A percentile compares a stretch with the other conserved stretches of the same genome.
phyloP scores from a whole-genome alignment of 1,284 basidiomycete genomes.

The Laetiporus sulphureus region DNA sequence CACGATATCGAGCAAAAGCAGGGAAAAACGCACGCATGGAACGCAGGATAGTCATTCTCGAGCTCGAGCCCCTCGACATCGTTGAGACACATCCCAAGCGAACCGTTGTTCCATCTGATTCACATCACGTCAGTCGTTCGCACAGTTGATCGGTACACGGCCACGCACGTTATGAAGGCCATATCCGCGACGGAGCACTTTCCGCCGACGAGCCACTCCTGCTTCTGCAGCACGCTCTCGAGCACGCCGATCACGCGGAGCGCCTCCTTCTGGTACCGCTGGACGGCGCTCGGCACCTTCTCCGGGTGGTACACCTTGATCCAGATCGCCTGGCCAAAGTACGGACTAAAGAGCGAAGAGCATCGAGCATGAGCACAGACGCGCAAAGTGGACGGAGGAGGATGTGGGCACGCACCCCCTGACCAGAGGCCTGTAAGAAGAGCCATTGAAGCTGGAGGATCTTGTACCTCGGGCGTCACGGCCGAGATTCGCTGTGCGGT shows the following conservation, averaged over 20 bases:
- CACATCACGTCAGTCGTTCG: neutral
- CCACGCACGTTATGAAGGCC: slow-evolving; percentile 13
- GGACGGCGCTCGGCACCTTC: slow-evolving; percentile 19
- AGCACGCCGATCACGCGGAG: slow-evolving; percentile 25
- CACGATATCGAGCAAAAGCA: neutral
- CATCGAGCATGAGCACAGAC: neutral
- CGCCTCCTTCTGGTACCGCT: slow-evolving; percentile 26
- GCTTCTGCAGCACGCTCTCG: slow-evolving; percentile 17
- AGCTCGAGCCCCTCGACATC: slow-evolving; percentile 5
- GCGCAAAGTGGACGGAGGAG: neutral
- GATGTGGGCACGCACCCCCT: slow-evolving; percentile 10
- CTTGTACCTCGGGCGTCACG: too few species aligned
- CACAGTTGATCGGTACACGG: neutral
- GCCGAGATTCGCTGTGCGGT: slow-evolving; percentile 13
- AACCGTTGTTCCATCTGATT: neutral
- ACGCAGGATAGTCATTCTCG: slow-evolving; percentile 11
- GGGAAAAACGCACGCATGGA: slow-evolving; percentile 2
- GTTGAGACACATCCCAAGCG: neutral
- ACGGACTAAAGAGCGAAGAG: slow-evolving; percentile 7
- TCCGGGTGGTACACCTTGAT: slow-evolving; percentile 20
- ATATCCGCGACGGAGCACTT: slow-evolving; percentile 13
- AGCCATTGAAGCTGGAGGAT: slow-evolving; percentile 17
- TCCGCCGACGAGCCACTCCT: slow-evolving; percentile 16
- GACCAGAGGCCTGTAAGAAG: slow-evolving; percentile 20
- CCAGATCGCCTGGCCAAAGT: slow-evolving; percentile 20